Conservation (phyloP, 495 filamentous ascomycete species). For the Paragyromitra xinjiangensis region DNA sequence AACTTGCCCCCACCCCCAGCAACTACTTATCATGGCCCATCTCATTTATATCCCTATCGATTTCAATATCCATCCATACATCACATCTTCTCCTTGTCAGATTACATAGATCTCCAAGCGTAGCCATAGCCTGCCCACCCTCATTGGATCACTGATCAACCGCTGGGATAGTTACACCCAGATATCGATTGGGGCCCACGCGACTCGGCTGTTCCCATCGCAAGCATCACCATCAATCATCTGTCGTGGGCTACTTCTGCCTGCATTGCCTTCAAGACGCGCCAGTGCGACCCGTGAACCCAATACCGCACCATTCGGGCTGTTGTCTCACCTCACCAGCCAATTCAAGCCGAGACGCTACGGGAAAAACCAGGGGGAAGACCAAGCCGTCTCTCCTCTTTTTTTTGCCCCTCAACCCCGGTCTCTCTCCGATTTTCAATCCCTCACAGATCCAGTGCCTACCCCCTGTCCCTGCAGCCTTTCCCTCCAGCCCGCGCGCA, state of each 20-base stretch:
- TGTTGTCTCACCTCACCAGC: constrained; percentile 54
- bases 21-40: constrained; percentile 41
- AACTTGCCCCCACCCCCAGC: constrained; percentile 36
- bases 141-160: constrained; percentile 51
- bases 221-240: constrained; percentile 51
- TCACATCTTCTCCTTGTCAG: constrained; percentile 13
- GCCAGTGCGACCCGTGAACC: constrained; percentile 54
- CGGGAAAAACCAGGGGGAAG: constrained; percentile 48
- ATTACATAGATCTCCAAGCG: constrained; percentile 46
- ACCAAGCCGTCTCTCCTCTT: constrained; percentile 51
- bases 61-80: constrained; percentile 17
- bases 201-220: constrained; percentile 53
- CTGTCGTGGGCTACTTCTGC: constrained; percentile 35
- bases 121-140: constrained; percentile 12
- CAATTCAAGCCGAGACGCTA: constrained; percentile 55
- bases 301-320: constrained; percentile 54
- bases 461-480: constrained; percentile 50
- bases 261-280: constrained; percentile 24
- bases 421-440: constrained; percentile 53
- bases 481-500: constrained; percentile 42
- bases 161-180: constrained; percentile 50
- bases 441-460: constrained; percentile 51
- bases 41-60: constrained; percentile 46
- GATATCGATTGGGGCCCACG: constrained; percentile 52
- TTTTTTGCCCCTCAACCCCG: constrained; percentile 49